Base-by-base conservation (phyloP, 257 asterid genomes). In the Nicotiana knightiana region DNA sequence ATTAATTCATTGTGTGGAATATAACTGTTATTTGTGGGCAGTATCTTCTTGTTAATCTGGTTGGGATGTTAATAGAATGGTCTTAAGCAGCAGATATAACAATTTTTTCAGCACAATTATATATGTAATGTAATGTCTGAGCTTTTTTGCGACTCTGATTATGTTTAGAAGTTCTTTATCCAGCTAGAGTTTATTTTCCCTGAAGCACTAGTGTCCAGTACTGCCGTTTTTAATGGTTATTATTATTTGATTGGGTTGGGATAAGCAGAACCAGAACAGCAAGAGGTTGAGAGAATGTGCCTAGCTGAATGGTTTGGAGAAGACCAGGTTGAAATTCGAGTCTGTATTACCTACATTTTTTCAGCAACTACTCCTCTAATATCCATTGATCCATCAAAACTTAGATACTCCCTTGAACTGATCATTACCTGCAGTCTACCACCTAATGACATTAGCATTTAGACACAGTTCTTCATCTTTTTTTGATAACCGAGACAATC, bases 381-480 rank as follows among this genome's bases (percentile, higher is more conserved):
- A 46, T 58, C 26, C 39, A n/a, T 43, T 1, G 39, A 71, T 33
- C 39, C 39, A 46, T n/a, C 61, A 48, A 55, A 71, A 71, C 61
- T 46, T 46, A 46, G 79, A 71, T 48, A 7, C 79, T 71, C 37
- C 61, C 79, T 71, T 48, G 79, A 48, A 71, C 37, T 71, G 61
- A 71, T 46, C 61, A 71, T 24, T 35, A 71, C 79, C 6, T 71
- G 79, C 12, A 24, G 15, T 71, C 79, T 71, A 46, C 37, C 61
- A 24, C 79, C 39, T 71, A 71, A 46, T 48, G 39, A 15, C 79
- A 13, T 2, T 71, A 71, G 61, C 61, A 71, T 71, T 46, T 71
- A 24, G 79, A 46, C 51, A 24, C 39, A 46, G 79, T 48, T 71
- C 77, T 9, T 39, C 21, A 10, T 70, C 12, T n/a, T 39, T 37